Conservation (phyloP, 139 green algal species). For the Chlamydomonas urium region DNA sequence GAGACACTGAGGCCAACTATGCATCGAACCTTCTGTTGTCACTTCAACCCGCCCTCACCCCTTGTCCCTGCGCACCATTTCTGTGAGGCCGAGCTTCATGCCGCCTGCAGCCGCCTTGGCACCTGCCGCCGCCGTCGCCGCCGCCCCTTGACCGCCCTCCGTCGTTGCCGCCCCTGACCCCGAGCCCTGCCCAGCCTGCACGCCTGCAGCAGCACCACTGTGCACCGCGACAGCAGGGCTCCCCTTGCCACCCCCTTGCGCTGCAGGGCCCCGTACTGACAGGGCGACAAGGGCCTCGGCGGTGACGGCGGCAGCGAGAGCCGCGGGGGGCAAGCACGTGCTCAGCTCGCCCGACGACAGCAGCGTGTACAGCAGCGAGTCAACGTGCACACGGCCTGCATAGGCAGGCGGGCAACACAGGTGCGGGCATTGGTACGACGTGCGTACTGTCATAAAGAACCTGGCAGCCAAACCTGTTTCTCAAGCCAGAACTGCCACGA, state of each 20-base stretch:
- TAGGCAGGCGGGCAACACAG: slow-evolving; percentile 8
- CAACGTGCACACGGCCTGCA: not conserved
- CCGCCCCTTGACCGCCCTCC: too few species aligned
- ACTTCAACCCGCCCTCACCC: too few species aligned
- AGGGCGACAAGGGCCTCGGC: slow-evolving; percentile 8
- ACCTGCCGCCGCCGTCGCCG: too few species aligned
- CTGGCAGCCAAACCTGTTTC: too few species aligned
- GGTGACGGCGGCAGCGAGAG: slow-evolving; percentile 1
- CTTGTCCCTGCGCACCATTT: too few species aligned
- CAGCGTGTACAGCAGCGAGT: slow-evolving; percentile 9
- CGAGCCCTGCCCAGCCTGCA: not conserved
- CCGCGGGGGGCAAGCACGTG: not conserved
- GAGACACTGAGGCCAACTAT: too few species aligned
- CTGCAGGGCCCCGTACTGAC: not conserved
- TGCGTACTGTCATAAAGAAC: not conserved
- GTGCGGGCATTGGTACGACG: slow-evolving; percentile 70
- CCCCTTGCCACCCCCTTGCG: too few species aligned
- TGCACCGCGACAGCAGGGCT: not conserved
- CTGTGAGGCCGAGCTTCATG: too few species aligned
- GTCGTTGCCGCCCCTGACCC: too few species aligned
- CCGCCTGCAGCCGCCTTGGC: too few species aligned
- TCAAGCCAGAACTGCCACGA: too few species aligned
- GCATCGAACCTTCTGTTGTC: too few species aligned
- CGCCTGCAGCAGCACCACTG: not conserved
- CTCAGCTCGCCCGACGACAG: not conserved